These are phyloP conservation scores for Talaromyces sp. DNA, from an alignment of 2,329 filamentous ascomycete genomes.

Conservation along the genomic window DNA sequence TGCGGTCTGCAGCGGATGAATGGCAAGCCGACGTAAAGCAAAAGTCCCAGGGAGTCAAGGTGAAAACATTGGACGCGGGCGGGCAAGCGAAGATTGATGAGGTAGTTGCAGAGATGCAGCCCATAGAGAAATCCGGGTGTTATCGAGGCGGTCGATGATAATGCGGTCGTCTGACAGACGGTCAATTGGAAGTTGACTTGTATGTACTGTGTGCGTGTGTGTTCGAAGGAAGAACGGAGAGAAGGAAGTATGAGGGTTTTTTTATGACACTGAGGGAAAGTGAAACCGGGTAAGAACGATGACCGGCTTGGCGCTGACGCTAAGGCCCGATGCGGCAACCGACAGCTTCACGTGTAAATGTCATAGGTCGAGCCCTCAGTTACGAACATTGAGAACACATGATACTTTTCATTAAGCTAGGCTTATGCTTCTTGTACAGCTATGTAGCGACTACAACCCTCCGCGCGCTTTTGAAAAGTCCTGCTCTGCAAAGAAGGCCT, in stretches of 20 bases:
- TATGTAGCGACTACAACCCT: not conserved
- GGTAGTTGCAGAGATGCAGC: conserved; percentile 29
- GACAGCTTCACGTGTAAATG: conserved; percentile 11
- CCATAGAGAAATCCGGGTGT: conserved; percentile 34
- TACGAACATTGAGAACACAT: not conserved
- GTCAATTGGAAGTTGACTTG: not conserved
- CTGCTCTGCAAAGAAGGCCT: conserved; percentile 40
- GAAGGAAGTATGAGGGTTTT: conserved; percentile 1
- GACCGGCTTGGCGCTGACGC: conserved; percentile 8
- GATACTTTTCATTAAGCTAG: not conserved
- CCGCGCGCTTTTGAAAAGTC: conserved; percentile 17
- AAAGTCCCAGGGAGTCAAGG: conserved; percentile 13
- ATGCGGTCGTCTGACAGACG: conserved; percentile 13
- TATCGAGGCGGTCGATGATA: not conserved
- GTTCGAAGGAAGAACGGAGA: not conserved
- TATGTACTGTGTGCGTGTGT: not conserved
- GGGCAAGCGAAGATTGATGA: conserved; percentile 17
- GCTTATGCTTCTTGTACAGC: not conserved
- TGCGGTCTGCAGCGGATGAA: not conserved
- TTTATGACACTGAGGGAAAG: not conserved
- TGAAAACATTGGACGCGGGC: conserved; percentile 11
- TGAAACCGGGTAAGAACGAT: conserved; percentile 3
- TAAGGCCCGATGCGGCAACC: conserved; percentile 11
- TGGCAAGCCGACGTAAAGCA: not conserved
- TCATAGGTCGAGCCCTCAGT: conserved; percentile 7